Percentiles rank a stretch among this genome's conserved stretches.
Evolutionary conservation across 1,139 yeast genomes (phyloP).

Genomic region (Debaryomycetaceae sp.): DNA sequence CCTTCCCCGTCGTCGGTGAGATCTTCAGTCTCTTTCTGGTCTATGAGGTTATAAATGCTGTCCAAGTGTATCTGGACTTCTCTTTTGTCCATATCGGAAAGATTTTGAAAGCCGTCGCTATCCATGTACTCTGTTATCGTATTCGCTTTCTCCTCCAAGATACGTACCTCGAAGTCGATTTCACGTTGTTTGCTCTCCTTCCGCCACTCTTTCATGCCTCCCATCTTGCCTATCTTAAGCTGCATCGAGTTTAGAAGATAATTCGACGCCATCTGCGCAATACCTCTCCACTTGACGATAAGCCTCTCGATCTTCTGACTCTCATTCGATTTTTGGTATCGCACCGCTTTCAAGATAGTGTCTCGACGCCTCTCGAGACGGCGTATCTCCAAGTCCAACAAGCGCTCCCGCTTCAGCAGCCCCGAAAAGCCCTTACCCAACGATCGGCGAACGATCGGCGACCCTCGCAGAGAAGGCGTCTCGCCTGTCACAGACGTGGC

Average conservation of each 20-base stretch:
- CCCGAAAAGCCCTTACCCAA: background rate
- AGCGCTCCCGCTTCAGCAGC: slow-evolving; percentile 4
- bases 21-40: slow-evolving; percentile 5
- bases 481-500: background rate
- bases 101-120: slow-evolving; percentile 10
- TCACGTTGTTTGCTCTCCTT: slow-evolving; percentile 9
- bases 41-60: slow-evolving; percentile 1
- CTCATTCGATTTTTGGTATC: slow-evolving; percentile 9
- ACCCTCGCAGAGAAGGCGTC: background rate
- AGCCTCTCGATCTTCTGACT: slow-evolving; percentile 7
- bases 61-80: slow-evolving; percentile 6
- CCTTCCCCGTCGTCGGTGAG: slow-evolving; percentile 4
- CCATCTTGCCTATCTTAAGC: slow-evolving; percentile 11
- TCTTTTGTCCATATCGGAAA: slow-evolving; percentile 9
- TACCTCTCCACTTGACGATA: slow-evolving; percentile 12
- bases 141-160: slow-evolving; percentile 6
- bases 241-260: slow-evolving; percentile 13
- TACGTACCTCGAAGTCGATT: slow-evolving; percentile 1
- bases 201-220: slow-evolving; percentile 10
- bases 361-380: slow-evolving; percentile 10
- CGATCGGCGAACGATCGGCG: background rate
- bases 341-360: slow-evolving; percentile 11
- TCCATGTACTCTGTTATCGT: slow-evolving; percentile 8
- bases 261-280: slow-evolving; percentile 14
- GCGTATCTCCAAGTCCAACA: slow-evolving; percentile 10